phyloP scores from a whole-genome alignment of 805 yeast genomes.

The Sugiyamaella boreocaroliniensis region DNA sequence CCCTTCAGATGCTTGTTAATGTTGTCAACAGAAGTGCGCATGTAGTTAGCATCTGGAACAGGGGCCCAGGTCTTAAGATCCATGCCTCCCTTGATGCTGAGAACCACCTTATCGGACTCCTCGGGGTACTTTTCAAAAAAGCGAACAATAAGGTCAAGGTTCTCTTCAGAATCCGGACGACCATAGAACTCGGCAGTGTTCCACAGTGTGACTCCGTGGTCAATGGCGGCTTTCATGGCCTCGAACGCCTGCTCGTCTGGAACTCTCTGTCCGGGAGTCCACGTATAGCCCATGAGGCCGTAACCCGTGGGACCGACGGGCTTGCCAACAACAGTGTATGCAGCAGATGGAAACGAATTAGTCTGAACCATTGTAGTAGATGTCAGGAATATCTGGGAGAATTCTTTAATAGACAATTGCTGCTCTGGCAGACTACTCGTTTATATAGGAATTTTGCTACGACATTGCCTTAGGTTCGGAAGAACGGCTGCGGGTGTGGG shows the following conservation, averaged over 20 bases:
- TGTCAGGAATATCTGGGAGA: no score
- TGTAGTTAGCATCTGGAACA: constrained; percentile 42
- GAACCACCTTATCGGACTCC: constrained; percentile 45
- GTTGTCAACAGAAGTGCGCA: constrained; percentile 44
- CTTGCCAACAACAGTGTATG: constrained; percentile 1
- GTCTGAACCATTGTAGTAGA: no score
- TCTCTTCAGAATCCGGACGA: constrained; percentile 37
- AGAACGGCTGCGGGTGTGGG: no score
- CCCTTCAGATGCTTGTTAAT: constrained; percentile 25
- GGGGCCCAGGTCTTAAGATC: constrained; percentile 39
- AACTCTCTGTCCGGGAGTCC: constrained; percentile 49
- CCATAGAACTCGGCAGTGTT: constrained; percentile 83
- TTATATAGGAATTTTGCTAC: no score
- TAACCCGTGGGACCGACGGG: constrained; percentile 40
- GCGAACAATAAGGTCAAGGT: constrained; percentile 49
- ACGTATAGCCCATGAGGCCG: constrained; percentile 79
- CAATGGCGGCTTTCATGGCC: constrained; percentile 47
- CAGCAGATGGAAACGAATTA: no score
- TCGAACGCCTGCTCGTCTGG: constrained; percentile 48
- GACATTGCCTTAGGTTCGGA: no score
- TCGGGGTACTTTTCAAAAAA: constrained; percentile 57
- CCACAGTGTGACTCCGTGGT: constrained; percentile 45
- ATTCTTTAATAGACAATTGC: no score
- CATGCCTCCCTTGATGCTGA: constrained; percentile 65
- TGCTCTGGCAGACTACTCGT: no score